Base-by-base conservation (phyloP, 2,329 filamentous ascomycete species). In the Beauveria pseudobassiana region DNA sequence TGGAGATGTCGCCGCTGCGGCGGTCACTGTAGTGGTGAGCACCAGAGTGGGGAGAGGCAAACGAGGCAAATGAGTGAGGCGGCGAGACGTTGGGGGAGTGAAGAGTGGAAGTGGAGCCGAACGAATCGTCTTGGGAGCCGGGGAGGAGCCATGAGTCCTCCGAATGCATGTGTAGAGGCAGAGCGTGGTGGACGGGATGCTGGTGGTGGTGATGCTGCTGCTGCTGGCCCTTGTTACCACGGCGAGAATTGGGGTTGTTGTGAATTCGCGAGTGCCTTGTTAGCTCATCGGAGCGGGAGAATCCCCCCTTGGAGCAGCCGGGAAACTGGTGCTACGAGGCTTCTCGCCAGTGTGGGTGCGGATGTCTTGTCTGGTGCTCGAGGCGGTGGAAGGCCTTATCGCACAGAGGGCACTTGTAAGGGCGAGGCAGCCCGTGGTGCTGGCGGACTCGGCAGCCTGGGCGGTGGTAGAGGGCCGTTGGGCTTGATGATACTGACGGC, bases 371-470 rank as follows among this genome's bases (percentile, higher is more conserved):
- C 82, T 97, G 93, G 75, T 98, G 93, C 80, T 98, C 93, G 48
- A 99, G 83, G 65, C 95, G 91, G 81, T 98, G 95, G 79, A 99
- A 99, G 64, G 95, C 93, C 83, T 97, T 96, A 71, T 97, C 93
- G 80, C 95, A 99, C 65, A 99, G 85, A 64, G 93, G 93, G 76
- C 93, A 99, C 81, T 98, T 98, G 86, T 99, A 99, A 0, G 93
- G 93, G 62, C 95, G 88, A 63, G 95, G 95, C 59, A 98, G 85
- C 76, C 93, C 63, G 77, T 80, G 63, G 77, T 80, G 52, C 72
- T 70, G 66, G 65, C 54, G 40, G 45, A 68, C 56, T 91, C 76
- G 76, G 84, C 68, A 65, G 79, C 70, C 71, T 90, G 85, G 63
- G 87, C 82, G 66, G 80, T 81, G 86, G 84, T 53, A 87, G 72